Percentiles rank a stretch among this genome's conserved stretches.
These are phyloP conservation scores for Cryptosporidium ubiquitum DNA, from an alignment of 169 alveolate species.

Conservation along the genomic window DNA sequence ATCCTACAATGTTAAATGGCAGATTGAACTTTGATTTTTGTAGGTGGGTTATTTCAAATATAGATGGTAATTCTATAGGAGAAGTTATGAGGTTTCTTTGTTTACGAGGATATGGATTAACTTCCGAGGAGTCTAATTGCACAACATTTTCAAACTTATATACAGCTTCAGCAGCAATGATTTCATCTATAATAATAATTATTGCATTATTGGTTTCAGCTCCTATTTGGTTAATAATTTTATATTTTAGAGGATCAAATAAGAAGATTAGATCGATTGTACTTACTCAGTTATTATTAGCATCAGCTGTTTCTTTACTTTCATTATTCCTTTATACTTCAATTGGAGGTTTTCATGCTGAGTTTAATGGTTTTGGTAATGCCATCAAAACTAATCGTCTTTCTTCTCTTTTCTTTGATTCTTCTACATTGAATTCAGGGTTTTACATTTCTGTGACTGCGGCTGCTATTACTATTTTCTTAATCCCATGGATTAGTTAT, in stretches of 20 bases:
- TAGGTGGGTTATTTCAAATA: constrained; percentile 60
- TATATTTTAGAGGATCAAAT: constrained; percentile 29
- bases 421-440: constrained; percentile 46
- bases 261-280: constrained; percentile 39
- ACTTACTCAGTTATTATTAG: constrained; percentile 39
- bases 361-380: constrained; percentile 43
- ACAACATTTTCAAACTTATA: constrained; percentile 66
- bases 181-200: constrained; percentile 22
- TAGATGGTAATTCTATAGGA: constrained; percentile 69
- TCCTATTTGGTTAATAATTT: constrained; percentile 5
- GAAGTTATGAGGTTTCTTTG: constrained; percentile 73
- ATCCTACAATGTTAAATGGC: constrained; percentile 23
- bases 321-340: constrained; percentile 28
- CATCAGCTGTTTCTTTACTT: constrained; percentile 23
- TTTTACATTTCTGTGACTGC: constrained; percentile 47
- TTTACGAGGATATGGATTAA: constrained; percentile 57
- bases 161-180: constrained; percentile 68
- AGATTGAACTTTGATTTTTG: constrained; percentile 65
- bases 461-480: constrained; percentile 32
- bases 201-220: constrained; percentile 34
- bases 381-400: constrained; percentile 40
- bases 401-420: constrained; percentile 59
- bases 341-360: constrained; percentile 66
- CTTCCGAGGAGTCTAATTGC: constrained; percentile 30
- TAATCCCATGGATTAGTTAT: constrained; percentile 52